Conservation (phyloP, 148 eudicot genomes). For the Dianthus caryophyllus region DNA sequence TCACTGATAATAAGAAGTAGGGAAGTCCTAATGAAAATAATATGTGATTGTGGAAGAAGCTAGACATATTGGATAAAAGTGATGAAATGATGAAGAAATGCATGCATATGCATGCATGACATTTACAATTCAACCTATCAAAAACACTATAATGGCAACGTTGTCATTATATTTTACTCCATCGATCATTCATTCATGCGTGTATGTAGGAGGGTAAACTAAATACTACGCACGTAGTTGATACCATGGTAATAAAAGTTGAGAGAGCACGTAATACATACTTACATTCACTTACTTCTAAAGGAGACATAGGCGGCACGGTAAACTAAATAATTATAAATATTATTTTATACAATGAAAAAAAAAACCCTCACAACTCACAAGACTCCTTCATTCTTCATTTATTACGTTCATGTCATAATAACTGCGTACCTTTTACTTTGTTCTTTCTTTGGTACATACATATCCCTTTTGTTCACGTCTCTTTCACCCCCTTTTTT, state of each 20-base stretch:
- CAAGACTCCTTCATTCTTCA: conserved; percentile 23
- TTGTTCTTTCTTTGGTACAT: not conserved
- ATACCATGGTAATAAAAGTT: conserved; percentile 47
- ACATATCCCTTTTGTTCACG: conserved; percentile 12
- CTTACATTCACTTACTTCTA: not conserved
- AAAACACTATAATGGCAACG: not conserved
- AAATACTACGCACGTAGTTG: conserved; percentile 33
- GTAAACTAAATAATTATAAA: not conserved
- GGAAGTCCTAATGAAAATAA: no score
- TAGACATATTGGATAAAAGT: not conserved
- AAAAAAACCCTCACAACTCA: conserved; percentile 11
- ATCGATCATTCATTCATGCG: no score
- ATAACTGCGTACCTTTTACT: no score
- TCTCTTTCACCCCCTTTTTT: conserved; percentile 15
- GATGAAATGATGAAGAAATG: conserved; percentile 6
- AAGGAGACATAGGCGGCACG: conserved; percentile 19
- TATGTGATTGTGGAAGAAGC: not conserved
- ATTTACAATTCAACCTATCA: not conserved
- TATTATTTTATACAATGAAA: not conserved
- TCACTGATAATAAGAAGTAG: no score
- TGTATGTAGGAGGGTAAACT: conserved; percentile 5
- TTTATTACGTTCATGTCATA: conserved; percentile 14
- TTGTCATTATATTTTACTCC: conserved; percentile 3
- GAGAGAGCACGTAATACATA: conserved; percentile 23
- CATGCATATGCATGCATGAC: conserved; percentile 13